A percentile compares a stretch with the other conserved stretches of the same genome.
Conservation (phyloP, 371 early-diverging fungal genomes). For the Mortierella sp. region DNA sequence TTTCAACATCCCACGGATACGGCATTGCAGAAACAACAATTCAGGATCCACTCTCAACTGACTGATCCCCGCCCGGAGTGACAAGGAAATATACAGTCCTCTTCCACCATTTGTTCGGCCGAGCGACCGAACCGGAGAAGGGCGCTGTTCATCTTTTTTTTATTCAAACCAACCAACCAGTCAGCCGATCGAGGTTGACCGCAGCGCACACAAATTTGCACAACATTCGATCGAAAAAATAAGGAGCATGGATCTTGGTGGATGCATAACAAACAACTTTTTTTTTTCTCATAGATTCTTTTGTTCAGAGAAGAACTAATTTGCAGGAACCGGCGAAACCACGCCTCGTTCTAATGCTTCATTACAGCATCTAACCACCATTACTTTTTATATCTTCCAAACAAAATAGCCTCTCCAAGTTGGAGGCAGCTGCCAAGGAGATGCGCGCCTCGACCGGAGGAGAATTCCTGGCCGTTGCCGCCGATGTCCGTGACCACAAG, state of each 20-base stretch:
- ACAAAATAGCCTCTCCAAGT: conserved; percentile 62
- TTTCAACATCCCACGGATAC: background rate
- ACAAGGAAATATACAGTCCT: background rate
- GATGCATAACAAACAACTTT: background rate
- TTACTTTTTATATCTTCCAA: conserved; percentile 14
- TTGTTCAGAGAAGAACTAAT: background rate
- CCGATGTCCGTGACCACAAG: conserved; percentile 76
- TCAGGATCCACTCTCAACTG: background rate
- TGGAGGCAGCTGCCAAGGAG: conserved; percentile 79
- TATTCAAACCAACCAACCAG: too few relatives aligned
- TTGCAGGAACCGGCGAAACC: background rate
- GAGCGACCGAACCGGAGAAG: background rate
- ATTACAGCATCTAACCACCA: background rate
- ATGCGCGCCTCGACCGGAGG: conserved; percentile 70
- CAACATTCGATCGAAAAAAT: background rate
- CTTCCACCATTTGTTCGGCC: background rate
- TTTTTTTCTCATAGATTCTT: too few relatives aligned
- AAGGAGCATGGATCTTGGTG: background rate
- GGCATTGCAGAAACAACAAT: background rate
- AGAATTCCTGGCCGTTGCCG: conserved; percentile 61
- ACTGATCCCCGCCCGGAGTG: background rate
- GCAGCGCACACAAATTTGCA: background rate
- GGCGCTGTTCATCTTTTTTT: background rate
- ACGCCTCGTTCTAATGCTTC: too few relatives aligned
- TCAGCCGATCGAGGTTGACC: background rate